Percentiles rank a stretch among this genome's conserved stretches.
phyloP scores from a whole-genome alignment of 305 asterid species.

The Andrographis paniculata region DNA sequence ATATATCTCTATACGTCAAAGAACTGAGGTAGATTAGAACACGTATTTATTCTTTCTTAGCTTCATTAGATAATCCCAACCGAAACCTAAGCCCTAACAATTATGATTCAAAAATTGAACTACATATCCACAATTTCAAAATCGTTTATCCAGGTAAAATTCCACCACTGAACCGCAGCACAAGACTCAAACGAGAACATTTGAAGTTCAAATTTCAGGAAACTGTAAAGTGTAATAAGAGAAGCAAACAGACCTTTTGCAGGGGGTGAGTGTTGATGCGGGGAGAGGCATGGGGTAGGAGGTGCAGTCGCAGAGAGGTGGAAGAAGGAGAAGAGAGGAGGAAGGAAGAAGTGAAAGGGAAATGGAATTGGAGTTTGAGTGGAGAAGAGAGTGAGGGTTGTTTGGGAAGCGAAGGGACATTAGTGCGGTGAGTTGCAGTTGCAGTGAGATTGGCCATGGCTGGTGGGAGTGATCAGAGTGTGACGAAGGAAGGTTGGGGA shows the following conservation, averaged over 20 bases:
- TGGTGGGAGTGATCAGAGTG: no score
- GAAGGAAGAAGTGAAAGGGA: slow-evolving; percentile 24
- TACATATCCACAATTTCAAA: background rate
- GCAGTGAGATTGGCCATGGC: slow-evolving; percentile 25
- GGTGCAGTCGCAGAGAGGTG: slow-evolving; percentile 21
- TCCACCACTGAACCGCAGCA: slow-evolving; percentile 6
- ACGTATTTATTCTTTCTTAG: no score
- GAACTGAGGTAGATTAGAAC: slow-evolving; percentile 4
- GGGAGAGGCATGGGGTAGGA: slow-evolving; percentile 16
- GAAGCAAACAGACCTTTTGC: slow-evolving; percentile 23
- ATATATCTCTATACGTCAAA: no score
- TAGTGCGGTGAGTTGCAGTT: slow-evolving; percentile 21
- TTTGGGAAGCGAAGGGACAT: slow-evolving; percentile 10
- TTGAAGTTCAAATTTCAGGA: slow-evolving; percentile 1
- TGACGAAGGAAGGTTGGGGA: no score
- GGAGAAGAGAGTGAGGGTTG: background rate
- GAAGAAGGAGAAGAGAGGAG: slow-evolving; percentile 20
- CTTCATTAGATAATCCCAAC: no score
- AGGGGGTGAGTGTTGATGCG: slow-evolving; percentile 17
- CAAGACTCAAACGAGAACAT: background rate
- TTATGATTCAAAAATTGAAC: slow-evolving; percentile 5
- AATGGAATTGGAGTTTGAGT: slow-evolving; percentile 15
- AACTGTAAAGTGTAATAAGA: background rate
- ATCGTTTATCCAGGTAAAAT: slow-evolving; percentile 7
- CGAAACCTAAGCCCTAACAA: no score